These are phyloP conservation scores for Didymella keratinophila DNA, from an alignment of 2,329 filamentous ascomycete genomes.

Conservation along the genomic window DNA sequence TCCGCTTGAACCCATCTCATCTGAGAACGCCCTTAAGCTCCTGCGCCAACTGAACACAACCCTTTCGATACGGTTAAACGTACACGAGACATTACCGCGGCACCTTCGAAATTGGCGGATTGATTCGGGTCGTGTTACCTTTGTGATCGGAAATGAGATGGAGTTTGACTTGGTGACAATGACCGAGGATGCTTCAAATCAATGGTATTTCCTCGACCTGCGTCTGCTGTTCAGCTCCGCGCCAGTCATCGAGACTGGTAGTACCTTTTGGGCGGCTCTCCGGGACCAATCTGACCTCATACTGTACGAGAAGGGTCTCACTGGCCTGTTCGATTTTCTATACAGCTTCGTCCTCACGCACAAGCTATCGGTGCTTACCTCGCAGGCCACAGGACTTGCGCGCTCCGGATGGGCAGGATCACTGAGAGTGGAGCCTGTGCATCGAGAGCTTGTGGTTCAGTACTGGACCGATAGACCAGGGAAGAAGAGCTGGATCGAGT, in stretches of 20 bases:
- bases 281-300: slow-evolving; percentile 74
- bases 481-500: slow-evolving; percentile 87
- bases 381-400: slow-evolving; percentile 76
- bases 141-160: slow-evolving; percentile 82
- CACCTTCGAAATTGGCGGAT: slow-evolving; percentile 81
- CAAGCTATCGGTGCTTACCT: slow-evolving; percentile 83
- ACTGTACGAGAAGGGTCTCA: slow-evolving; percentile 73
- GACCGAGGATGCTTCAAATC: slow-evolving; percentile 80
- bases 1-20: slow-evolving; percentile 72
- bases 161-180: slow-evolving; percentile 92
- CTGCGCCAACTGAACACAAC: slow-evolving; percentile 84
- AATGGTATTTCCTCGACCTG: slow-evolving; percentile 95
- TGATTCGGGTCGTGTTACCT: slow-evolving; percentile 86
- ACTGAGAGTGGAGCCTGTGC: slow-evolving; percentile 78
- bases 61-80: slow-evolving; percentile 80
- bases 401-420: slow-evolving; percentile 79
- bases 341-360: slow-evolving; percentile 89
- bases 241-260: slow-evolving; percentile 65
- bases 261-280: slow-evolving; percentile 63
- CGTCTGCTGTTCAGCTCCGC: slow-evolving; percentile 80
- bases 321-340: slow-evolving; percentile 83
- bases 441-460: slow-evolving; percentile 83
- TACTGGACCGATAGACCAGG: slow-evolving; percentile 82
- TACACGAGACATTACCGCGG: slow-evolving; percentile 83
- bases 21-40: slow-evolving; percentile 75